Evolutionary conservation across 768 basidiomycete genomes (phyloP).

Genomic region (Galerina sulciceps): DNA sequence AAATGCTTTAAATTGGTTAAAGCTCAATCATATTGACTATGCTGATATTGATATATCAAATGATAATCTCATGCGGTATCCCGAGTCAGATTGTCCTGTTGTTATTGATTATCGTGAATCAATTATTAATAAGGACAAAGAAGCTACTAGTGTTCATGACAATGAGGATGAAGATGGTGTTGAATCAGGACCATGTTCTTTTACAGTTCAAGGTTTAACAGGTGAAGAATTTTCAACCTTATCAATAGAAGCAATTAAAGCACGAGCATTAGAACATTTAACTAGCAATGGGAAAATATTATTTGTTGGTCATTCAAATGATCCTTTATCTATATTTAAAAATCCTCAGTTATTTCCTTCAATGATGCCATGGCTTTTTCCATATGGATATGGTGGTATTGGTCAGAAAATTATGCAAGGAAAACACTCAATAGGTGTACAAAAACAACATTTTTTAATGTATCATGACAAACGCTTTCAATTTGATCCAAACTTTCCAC

Average conservation of each 20-base stretch:
- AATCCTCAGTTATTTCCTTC: conserved; percentile 12
- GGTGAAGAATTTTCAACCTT: neutral
- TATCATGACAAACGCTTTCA: conserved; percentile 29
- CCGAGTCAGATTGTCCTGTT: too few species aligned
- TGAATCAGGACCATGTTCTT: too few species aligned
- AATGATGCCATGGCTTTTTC: conserved; percentile 34
- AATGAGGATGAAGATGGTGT: too few species aligned
- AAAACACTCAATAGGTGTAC: conserved; percentile 14
- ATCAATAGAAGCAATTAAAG: conserved; percentile 16
- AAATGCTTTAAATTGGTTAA: too few species aligned
- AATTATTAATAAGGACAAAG: too few species aligned
- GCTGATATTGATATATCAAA: too few species aligned
- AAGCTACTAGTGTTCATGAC: too few species aligned
- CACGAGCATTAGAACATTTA: conserved; percentile 28
- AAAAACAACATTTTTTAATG: conserved; percentile 31
- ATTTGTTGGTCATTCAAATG: neutral
- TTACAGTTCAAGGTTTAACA: too few species aligned
- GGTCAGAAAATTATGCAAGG: conserved; percentile 7
- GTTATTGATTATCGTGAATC: too few species aligned
- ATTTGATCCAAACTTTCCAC: conserved; percentile 4
- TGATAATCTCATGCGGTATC: too few species aligned
- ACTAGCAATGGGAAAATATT: conserved; percentile 24
- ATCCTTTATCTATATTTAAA: neutral
- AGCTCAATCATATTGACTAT: too few species aligned
- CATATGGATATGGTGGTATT: conserved; percentile 38